Conservation (phyloP, 257 asterid species). For the Henckelia pumila region DNA sequence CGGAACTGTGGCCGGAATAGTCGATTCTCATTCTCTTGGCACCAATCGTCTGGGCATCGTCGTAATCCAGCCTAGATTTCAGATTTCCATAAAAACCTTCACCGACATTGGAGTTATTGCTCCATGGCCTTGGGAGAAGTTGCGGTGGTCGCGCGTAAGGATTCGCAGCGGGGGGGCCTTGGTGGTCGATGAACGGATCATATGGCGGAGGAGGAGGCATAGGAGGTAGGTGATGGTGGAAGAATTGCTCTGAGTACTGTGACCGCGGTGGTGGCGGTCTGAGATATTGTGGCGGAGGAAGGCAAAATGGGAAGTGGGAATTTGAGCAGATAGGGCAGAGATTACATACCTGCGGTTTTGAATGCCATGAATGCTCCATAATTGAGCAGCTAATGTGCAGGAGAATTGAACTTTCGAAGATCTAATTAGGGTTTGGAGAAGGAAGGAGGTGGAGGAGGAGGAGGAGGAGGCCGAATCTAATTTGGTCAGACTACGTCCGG, state of each 20-base stretch:
- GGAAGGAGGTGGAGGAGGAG: too few relatives aligned
- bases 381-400: background rate
- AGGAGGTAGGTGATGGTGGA: slow-evolving; percentile 35
- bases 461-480: too few relatives aligned
- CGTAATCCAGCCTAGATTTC: slow-evolving; percentile 33
- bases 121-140: slow-evolving; percentile 46
- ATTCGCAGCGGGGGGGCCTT: slow-evolving; percentile 30
- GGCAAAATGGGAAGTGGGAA: slow-evolving; percentile 70
- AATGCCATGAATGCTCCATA: slow-evolving; percentile 73
- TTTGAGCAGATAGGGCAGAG: slow-evolving; percentile 60
- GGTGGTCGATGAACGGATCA: slow-evolving; percentile 67
- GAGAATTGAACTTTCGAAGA: background rate
- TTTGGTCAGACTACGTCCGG: too few relatives aligned
- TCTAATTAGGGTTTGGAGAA: background rate
- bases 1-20: slow-evolving; percentile 19
- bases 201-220: slow-evolving; percentile 41
- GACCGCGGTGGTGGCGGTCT: slow-evolving; percentile 45
- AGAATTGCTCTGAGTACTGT: slow-evolving; percentile 33
- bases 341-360: slow-evolving; percentile 35
- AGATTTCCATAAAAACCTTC: slow-evolving; percentile 34
- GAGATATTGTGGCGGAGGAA: slow-evolving; percentile 43
- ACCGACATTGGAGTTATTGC: slow-evolving; percentile 30
- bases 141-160: slow-evolving; percentile 35
- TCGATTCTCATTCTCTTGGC: slow-evolving; percentile 63
- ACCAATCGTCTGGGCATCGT: slow-evolving; percentile 38